Conservation (phyloP, 257 asterid species). For the Capsicum rhomboideum region DNA sequence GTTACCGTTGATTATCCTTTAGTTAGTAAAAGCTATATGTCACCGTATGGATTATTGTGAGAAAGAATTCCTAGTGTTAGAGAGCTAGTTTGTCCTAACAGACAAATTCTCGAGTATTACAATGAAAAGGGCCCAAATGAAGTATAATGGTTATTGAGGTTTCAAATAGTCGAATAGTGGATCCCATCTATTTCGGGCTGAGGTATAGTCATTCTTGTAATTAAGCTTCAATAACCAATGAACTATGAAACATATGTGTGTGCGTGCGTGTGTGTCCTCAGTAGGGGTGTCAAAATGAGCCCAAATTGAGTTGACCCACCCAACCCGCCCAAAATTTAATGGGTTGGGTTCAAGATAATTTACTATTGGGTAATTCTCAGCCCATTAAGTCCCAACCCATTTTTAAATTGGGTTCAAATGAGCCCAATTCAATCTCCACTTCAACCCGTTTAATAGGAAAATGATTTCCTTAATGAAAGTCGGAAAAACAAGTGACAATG, state of each 20-base stretch:
- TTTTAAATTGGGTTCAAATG: too few relatives aligned
- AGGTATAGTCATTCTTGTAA: neutral
- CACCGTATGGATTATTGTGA: neutral
- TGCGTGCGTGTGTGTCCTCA: neutral
- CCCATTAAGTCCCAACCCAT: too few relatives aligned
- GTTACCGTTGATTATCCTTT: neutral
- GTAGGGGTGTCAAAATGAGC: too few relatives aligned
- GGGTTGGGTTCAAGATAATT: too few relatives aligned
- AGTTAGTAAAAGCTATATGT: neutral
- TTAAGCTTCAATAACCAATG: neutral
- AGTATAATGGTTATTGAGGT: neutral
- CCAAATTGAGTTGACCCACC: too few relatives aligned
- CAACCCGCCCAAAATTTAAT: too few relatives aligned
- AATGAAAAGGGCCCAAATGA: neutral
- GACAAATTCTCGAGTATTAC: neutral
- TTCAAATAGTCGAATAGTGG: neutral
- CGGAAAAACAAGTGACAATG: too few relatives aligned
- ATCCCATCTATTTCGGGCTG: neutral
- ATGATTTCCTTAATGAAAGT: too few relatives aligned
- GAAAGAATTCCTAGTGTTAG: neutral
- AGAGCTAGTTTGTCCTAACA: neutral
- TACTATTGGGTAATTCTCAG: too few relatives aligned
- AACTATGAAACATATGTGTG: neutral
- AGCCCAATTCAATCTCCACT: too few relatives aligned
- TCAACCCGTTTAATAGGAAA: too few relatives aligned